Percentiles rank a stretch among this genome's conserved stretches.
These are phyloP conservation scores for Sporisorium graminicola DNA, from an alignment of 1,284 basidiomycete species.

Conservation along the genomic window DNA sequence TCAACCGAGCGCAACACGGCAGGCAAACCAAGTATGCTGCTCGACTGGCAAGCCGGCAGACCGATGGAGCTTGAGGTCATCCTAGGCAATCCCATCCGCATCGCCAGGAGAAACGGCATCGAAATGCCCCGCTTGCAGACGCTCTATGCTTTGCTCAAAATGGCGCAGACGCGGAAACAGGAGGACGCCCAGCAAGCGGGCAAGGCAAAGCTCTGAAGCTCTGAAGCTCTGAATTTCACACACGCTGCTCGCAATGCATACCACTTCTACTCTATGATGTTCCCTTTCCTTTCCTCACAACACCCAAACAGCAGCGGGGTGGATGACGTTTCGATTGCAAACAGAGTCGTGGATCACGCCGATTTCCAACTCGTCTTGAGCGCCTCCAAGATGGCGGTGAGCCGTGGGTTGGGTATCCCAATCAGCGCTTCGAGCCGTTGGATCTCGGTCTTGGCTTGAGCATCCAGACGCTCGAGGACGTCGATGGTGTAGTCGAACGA, in stretches of 20 bases:
- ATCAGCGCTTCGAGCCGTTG: conserved; percentile 36
- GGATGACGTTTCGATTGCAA: not conserved
- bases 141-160: conserved; percentile 71
- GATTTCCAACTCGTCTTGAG: conserved; percentile 46
- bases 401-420: conserved; percentile 35
- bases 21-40: conserved; percentile 71
- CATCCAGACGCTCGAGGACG: conserved; percentile 56
- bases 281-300: too few relatives aligned
- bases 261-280: too few relatives aligned
- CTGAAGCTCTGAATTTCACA: conserved; percentile 19
- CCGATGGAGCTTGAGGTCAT: conserved; percentile 72
- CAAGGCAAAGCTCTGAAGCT: conserved; percentile 21
- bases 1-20: conserved; percentile 70
- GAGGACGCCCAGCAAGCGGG: conserved; percentile 28
- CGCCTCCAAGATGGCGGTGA: conserved; percentile 53
- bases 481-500: conserved; percentile 65
- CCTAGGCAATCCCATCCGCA: conserved; percentile 66
- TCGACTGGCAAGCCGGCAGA: conserved; percentile 70
- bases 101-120: conserved; percentile 68
- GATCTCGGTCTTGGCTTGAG: conserved; percentile 54
- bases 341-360: not conserved
- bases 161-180: conserved; percentile 64
- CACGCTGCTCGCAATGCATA: not conserved
- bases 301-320: too few relatives aligned
- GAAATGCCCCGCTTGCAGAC: conserved; percentile 71